Conservation (phyloP, 2,329 filamentous ascomycete species). For the Pseudogymnoascus sp. region DNA sequence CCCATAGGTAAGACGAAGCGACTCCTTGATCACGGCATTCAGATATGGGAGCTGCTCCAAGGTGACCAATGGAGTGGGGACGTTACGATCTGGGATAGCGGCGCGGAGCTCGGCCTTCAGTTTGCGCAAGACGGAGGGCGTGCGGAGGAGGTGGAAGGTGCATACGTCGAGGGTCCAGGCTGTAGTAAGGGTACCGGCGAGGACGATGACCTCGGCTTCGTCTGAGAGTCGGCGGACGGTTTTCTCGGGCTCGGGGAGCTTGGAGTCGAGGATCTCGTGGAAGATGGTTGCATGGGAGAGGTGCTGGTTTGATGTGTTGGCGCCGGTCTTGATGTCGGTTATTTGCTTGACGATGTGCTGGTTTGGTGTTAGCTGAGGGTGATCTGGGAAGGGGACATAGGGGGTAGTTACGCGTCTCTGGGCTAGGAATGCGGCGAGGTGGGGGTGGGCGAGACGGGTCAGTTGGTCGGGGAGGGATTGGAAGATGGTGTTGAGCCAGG, state of each 20-base stretch:
- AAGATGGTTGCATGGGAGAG: neutral
- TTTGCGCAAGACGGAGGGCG: constrained; percentile 23
- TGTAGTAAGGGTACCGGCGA: constrained; percentile 33
- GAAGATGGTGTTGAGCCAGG: constrained; percentile 12
- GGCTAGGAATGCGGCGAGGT: neutral
- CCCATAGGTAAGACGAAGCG: constrained; percentile 27
- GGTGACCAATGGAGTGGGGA: constrained; percentile 8
- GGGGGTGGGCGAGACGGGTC: neutral
- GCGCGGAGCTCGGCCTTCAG: constrained; percentile 30
- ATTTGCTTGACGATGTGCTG: constrained; percentile 2
- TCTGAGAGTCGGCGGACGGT: neutral
- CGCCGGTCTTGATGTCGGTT: neutral
- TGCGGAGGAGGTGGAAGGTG: constrained; percentile 30
- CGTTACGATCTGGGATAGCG: constrained; percentile 13
- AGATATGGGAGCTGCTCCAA: constrained; percentile 26
- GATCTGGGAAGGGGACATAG: neutral
- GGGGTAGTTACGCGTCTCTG: neutral
- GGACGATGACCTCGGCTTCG: constrained; percentile 16
- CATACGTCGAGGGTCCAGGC: constrained; percentile 28
- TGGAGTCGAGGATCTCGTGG: neutral
- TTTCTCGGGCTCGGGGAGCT: neutral
- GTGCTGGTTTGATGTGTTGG: neutral
- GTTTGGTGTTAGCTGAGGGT: neutral
- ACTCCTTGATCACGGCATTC: constrained; percentile 29
- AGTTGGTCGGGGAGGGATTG: neutral